Conservation (phyloP, 352 stramenopile genomes). For the Phytophthora cryptogea region DNA sequence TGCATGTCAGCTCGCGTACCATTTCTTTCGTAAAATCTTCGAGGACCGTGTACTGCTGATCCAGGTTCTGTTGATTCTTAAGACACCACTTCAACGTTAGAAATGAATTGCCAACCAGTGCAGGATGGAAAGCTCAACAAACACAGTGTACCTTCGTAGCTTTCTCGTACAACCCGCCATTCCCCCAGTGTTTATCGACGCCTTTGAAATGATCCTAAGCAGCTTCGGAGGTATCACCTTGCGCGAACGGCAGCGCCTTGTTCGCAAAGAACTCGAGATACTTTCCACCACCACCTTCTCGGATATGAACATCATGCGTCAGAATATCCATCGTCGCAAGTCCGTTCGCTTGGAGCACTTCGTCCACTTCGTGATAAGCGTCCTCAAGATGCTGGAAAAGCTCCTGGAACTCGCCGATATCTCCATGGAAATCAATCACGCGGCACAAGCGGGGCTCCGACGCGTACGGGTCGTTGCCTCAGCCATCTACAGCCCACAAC, state of each 20-base stretch:
- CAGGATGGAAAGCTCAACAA: not conserved
- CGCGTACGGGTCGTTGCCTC: constrained; percentile 8
- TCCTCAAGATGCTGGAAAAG: constrained; percentile 30
- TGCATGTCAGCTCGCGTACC: constrained; percentile 21
- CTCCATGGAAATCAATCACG: constrained; percentile 14
- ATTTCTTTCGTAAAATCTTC: constrained; percentile 30
- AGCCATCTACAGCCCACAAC: constrained; percentile 4
- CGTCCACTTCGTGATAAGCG: constrained; percentile 24
- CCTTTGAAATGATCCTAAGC: constrained; percentile 31
- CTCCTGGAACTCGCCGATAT: constrained; percentile 27
- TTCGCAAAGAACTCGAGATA: constrained; percentile 32
- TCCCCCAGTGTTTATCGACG: constrained; percentile 19
- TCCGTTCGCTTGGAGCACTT: constrained; percentile 23
- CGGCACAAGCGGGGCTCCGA: constrained; percentile 5
- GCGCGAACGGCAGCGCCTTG: constrained; percentile 23
- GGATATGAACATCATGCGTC: constrained; percentile 21
- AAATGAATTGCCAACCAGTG: not conserved
- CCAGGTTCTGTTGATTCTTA: constrained; percentile 9
- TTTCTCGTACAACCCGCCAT: constrained; percentile 29
- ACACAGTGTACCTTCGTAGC: constrained; percentile 12
- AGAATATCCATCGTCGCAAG: constrained; percentile 19
- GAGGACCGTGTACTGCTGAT: constrained; percentile 15
- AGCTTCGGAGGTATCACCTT: constrained; percentile 12
- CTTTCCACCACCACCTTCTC: constrained; percentile 27
- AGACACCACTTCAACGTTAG: not conserved